Evolutionary conservation across 208 protist genomes (phyloP), one percentile per base, ranked within the genome.

Genomic region (Acanthamoeba castellanii): DNA sequence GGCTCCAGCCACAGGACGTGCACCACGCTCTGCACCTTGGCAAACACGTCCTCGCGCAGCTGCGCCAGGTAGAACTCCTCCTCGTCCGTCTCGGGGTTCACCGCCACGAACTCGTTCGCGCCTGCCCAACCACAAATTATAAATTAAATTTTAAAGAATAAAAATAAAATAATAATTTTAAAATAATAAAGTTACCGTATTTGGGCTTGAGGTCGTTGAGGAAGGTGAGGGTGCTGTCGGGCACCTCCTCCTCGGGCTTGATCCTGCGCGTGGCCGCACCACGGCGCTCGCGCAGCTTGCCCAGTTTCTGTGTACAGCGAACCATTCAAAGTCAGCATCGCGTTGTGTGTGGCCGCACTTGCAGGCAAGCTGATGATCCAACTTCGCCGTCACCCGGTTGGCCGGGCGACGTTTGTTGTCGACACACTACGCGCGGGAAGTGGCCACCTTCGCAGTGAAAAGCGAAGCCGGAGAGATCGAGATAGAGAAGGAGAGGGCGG

Each of bases 11-110:
- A 88, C 47, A 52, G 14, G 42, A 88, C 81, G 81, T 88, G 81
- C 42, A 88, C 81, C 25, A 64, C 81, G 13, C 27, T 34, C 81
- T 64, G 42, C 52, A 88, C 81, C 81, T 52, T 22, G 25, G 42
- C 25, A 25, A 88, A 64, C 52, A 88, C 81, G 42, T 88, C 81
- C 81, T 88, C 81, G 47, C 81, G 81, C 81, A 88, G 42, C n/a
- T 64, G 81, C 13, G 81, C 81, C 52, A 88, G 47, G 47, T 61
- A 88, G 81, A 88, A 88, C 25, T 30, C 42, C 81, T 88, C 81
- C 81, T 88, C 81, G 32, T 88, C 81, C 42, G 42, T 61, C 47
- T 52, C 81, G 1, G 81, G 81, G 42, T 88, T 88, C 25, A 88
- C 81, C 47, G 81, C 81, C 45, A 88, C 81, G 52, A 61, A 88